phyloP scores from a whole-genome alignment of 306 rosid species.

The Astragalus membranaceus region DNA sequence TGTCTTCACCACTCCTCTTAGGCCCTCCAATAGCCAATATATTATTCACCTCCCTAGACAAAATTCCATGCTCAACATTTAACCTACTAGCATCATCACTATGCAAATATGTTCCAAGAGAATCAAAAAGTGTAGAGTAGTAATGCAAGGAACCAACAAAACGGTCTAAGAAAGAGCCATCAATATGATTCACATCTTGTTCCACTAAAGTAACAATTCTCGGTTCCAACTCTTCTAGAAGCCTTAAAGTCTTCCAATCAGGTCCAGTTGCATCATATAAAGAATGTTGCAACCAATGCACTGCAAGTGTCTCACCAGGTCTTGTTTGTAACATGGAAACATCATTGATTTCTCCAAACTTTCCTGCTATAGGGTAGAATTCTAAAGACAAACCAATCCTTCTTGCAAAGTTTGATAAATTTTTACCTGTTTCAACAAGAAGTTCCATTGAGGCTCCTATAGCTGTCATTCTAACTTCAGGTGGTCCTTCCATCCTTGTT shows the following conservation, averaged over 20 bases:
- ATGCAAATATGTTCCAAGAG: constrained; percentile 51
- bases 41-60: constrained; percentile 61
- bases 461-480: constrained; percentile 57
- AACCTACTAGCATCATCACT: constrained; percentile 52
- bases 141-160: constrained; percentile 81
- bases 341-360: constrained; percentile 48
- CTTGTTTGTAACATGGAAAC: constrained; percentile 36
- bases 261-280: constrained; percentile 68
- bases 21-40: constrained; percentile 86
- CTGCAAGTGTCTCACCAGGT: constrained; percentile 53
- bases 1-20: constrained; percentile 70
- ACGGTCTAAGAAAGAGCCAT: constrained; percentile 77
- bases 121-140: constrained; percentile 81
- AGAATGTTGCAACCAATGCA: constrained; percentile 81
- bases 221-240: constrained; percentile 52
- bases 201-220: constrained; percentile 75
- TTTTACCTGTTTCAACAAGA: constrained; percentile 59
- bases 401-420: constrained; percentile 56
- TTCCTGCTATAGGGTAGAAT: constrained; percentile 49
- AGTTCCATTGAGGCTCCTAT: constrained; percentile 61
- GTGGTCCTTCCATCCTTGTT: constrained; percentile 59
- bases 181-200: constrained; percentile 47
- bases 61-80: constrained; percentile 48
- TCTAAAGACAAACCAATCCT: constrained; percentile 58
- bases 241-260: constrained; percentile 60